Evolutionary conservation across 495 filamentous ascomycete genomes (phyloP).

Genomic region (Rusavskia elegans): DNA sequence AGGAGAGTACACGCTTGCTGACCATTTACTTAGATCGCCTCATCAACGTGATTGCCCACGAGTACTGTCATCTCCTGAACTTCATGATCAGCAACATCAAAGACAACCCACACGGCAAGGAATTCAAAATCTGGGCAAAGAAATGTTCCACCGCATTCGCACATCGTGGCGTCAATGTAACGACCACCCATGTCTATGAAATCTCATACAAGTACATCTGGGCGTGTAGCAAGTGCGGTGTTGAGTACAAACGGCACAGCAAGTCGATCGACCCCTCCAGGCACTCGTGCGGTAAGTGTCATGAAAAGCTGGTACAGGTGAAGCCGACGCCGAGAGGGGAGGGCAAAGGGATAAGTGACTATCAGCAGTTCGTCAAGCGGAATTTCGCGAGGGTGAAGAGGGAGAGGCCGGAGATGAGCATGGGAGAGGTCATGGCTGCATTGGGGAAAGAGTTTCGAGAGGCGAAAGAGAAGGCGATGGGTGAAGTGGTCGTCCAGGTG

Average conservation of each 20-base stretch:
- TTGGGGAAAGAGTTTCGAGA: constrained; percentile 11
- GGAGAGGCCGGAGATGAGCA: constrained; percentile 6
- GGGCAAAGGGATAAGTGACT: constrained; percentile 25
- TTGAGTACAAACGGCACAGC: constrained; percentile 62
- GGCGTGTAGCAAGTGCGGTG: constrained; percentile 51
- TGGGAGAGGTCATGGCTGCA: constrained; percentile 11
- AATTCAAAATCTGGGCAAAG: constrained; percentile 63
- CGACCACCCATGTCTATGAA: constrained; percentile 72
- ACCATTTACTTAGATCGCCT: constrained; percentile 36
- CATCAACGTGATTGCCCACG: constrained; percentile 77
- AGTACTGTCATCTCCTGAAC: constrained; percentile 86
- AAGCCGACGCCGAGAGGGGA: constrained; percentile 52
- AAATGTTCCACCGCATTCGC: constrained; percentile 29
- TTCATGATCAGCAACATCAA: constrained; percentile 60
- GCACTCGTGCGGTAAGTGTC: constrained; percentile 57
- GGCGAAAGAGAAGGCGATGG: constrained; percentile 9
- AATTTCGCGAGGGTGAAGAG: constrained; percentile 9
- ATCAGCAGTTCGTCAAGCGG: constrained; percentile 43
- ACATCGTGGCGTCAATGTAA: constrained; percentile 49
- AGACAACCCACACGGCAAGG: constrained; percentile 60
- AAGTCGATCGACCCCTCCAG: constrained; percentile 56
- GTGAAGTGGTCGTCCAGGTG: constrained; percentile 23
- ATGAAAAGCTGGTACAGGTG: constrained; percentile 51
- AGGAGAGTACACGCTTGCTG: not conserved
- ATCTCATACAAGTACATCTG: constrained; percentile 87